Base-by-base conservation (phyloP, 805 yeast species). In the Kluyveromyces dobzhanskii region DNA sequence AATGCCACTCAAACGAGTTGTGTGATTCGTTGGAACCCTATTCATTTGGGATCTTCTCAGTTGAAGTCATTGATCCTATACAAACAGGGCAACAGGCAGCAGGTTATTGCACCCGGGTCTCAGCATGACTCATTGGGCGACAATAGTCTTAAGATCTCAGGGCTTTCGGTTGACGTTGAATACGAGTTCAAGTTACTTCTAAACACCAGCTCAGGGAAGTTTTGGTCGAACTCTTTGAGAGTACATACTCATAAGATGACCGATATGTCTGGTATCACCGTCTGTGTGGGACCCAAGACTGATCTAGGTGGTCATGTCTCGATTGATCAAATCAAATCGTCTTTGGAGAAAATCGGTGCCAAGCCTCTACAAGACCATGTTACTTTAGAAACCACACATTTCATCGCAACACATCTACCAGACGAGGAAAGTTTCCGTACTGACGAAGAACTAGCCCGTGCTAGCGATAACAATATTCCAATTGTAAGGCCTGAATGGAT, bases 401-500 rank as follows among this genome's bases (percentile, higher is more conserved):
- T 82, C 54, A 69, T 92, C n/a, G 70, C 79, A 13, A 57, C 58
- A 37, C 61, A 57, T 30, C 17, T 35, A 3, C 61, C 56, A 30
- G 30, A 27, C 7, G 11, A 11, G n/a, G 30, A 27, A n/a, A 9
- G 24, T 9, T 6, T 21, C 9, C 48, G 53, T 34, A 57, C 53
- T 9, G 61, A 58, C 44, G 51, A 45, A 16, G 88, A 85, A 59
- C 83, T 75, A 65, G 69, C 78, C 45, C 80, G 77, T 56, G 98
- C 97, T 1, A 70, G 73, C 44, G 87, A 81, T 38, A 75, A 77
- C 66, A 92, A 87, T 56, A 86, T 92, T 40, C 98, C 98, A 2
- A 75, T 92, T 29, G 88, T 92, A 19, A 75, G 95, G 59, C 97
- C 98, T 0, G 97, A 92, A 58, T 92, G 97, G 97, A 67, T 92